Percentiles rank a stretch among this genome's conserved stretches.
These are phyloP conservation scores for Zostera marina DNA, from an alignment of 116 monocot genomes.

Conservation along the genomic window DNA sequence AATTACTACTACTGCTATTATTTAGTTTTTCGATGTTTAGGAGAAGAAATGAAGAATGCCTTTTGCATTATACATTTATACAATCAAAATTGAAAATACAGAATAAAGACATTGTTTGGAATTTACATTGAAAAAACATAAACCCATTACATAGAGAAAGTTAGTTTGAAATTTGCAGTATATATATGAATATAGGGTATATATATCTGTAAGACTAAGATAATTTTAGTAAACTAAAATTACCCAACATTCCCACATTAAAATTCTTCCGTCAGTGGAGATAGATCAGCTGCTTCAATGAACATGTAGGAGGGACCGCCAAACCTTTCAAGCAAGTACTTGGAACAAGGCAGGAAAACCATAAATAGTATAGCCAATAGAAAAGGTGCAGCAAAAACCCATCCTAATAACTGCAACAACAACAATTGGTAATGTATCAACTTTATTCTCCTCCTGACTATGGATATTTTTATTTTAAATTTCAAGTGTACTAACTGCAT, in stretches of 20 bases:
- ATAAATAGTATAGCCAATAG: slow-evolving; percentile 34
- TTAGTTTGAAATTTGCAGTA: background rate
- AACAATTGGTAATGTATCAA: no score
- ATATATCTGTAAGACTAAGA: background rate
- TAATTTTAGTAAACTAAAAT: background rate
- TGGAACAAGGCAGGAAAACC: slow-evolving; percentile 47
- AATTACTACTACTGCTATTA: no score
- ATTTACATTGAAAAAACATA: no score
- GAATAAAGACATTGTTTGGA: no score
- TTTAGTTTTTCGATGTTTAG: no score
- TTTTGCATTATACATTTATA: no score
- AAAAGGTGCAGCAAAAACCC: slow-evolving; percentile 63
- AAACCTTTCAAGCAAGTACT: slow-evolving; percentile 39
- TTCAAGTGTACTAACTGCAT: slow-evolving; percentile 42
- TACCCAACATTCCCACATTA: background rate
- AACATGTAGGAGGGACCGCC: slow-evolving; percentile 18
- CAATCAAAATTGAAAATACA: no score
- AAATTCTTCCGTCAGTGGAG: slow-evolving; percentile 3
- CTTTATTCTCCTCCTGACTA: no score
- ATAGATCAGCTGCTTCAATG: slow-evolving; percentile 10
- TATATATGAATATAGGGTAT: no score
- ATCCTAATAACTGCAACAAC: slow-evolving; percentile 56
- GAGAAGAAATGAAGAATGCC: no score
- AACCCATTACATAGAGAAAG: background rate
- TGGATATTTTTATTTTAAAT: background rate